Evolutionary conservation across 768 basidiomycete genomes (phyloP), one percentile per base, ranked within the genome.

Genomic region (Termitomyces sp.): DNA sequence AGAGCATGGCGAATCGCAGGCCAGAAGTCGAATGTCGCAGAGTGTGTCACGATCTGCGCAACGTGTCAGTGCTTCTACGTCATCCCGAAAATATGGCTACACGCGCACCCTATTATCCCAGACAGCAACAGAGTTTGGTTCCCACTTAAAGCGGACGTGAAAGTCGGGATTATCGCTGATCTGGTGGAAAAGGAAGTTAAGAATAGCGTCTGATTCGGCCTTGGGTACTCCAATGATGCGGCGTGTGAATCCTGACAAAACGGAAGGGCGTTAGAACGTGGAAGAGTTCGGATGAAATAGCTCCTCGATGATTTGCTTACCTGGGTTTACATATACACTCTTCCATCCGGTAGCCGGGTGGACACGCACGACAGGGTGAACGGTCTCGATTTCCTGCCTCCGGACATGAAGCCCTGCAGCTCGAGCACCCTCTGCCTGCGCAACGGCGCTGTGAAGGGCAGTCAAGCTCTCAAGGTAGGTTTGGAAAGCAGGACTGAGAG

Each of bases 341-440:
- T 94, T 93, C 85, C 87, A 89, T 11, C 92, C 91, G 1, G 92
- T 95, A 2, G 81, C 86, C n/a, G 92, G 92, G 71, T 93, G 88
- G 12, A 93, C 89, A 51, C 92, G 86, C 57, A 94, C 89, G 51
- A 94, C 77, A 17, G 92, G 92, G 71, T 94, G 92, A 37, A 89
- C 67, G 4, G 83, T 83, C 73, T 91, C 88, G 61, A 91, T 73
- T 56, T 82, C 80, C 60, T 88, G 76, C 45, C 92, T 80, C 32
- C 91, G 85, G 31, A 92, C 88, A 57, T 84, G 83, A 50, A 85
- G 79, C 5, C 87, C 88, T 0, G 86, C 87, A 6, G 84, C 86
- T 15, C 85, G 81, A 40, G 89, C 79, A 48, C 90, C 90, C 11
- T 91, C 85, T 0, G 91, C 90, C 69, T 93, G 91, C 10, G 85